Conservation (phyloP, 139 green algal genomes). For the Astrephomene gubernaculifera region DNA sequence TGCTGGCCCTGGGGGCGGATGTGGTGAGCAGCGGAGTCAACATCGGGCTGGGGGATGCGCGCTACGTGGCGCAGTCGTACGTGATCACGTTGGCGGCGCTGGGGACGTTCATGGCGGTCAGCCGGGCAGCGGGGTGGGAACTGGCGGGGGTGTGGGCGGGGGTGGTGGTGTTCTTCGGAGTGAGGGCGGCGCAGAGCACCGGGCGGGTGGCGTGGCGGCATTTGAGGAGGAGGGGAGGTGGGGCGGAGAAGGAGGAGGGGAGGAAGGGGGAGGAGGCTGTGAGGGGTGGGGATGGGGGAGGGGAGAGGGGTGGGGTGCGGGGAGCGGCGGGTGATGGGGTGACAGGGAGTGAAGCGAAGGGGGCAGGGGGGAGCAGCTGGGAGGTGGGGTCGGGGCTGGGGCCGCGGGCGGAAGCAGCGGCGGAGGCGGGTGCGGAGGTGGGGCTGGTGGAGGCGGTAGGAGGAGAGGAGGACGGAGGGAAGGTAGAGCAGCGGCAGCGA, state of each 20-base stretch:
- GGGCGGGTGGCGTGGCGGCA: conserved; percentile 9
- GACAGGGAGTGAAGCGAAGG: no score
- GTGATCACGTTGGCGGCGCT: conserved; percentile 63
- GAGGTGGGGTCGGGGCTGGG: no score
- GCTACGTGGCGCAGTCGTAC: conserved; percentile 53
- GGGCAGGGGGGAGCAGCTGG: no score
- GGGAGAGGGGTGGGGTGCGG: background rate
- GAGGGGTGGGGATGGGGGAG: background rate
- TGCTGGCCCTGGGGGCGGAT: conserved; percentile 73
- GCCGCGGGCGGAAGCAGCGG: no score
- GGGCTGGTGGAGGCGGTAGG: no score
- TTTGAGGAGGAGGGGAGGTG: background rate
- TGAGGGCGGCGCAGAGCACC: conserved; percentile 58
- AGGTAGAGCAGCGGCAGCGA: no score
- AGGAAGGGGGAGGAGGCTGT: background rate
- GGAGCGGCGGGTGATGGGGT: no score
- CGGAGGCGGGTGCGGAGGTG: no score
- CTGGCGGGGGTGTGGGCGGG: conserved; percentile 74
- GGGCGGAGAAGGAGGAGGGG: background rate
- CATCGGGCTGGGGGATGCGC: conserved; percentile 45
- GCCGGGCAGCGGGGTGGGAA: conserved; percentile 41
- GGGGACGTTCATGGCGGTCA: conserved; percentile 57
- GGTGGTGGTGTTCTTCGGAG: conserved; percentile 71
- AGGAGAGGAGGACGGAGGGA: no score
- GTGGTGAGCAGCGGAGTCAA: conserved; percentile 68